These are phyloP conservation scores for Diversispora epigaea DNA, from an alignment of 192 early-diverging fungal genomes.

Conservation along the genomic window DNA sequence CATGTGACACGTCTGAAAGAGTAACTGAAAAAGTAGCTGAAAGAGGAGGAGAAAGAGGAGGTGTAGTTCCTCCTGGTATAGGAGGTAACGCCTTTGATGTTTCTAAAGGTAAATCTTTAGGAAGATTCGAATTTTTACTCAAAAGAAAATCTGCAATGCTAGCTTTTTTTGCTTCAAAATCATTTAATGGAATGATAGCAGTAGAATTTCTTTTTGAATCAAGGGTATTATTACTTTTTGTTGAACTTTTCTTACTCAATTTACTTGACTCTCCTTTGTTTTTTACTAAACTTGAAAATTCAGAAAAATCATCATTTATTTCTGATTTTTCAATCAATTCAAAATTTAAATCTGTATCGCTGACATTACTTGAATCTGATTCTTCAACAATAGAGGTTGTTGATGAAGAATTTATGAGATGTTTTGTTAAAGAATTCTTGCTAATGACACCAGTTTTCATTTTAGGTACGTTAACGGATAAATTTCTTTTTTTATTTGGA, in stretches of 20 bases:
- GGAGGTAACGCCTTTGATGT: slow-evolving; percentile 13
- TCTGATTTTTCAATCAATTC: too few species aligned
- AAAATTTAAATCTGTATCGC: too few species aligned
- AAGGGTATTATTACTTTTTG: neutral
- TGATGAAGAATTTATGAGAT: too few species aligned
- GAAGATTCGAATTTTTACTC: too few species aligned
- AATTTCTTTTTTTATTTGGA: neutral
- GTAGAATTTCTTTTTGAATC: slow-evolving; percentile 13
- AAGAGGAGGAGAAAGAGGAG: neutral
- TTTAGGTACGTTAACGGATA: neutral
- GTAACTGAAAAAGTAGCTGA: neutral
- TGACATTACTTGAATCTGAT: too few species aligned
- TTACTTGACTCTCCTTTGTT: neutral
- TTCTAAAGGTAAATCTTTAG: neutral
- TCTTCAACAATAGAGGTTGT: too few species aligned
- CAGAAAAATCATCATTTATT: too few species aligned
- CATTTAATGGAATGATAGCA: neutral
- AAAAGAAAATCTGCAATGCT: slow-evolving; percentile 8
- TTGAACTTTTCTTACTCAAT: neutral
- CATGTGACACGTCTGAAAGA: neutral
- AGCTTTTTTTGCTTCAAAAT: slow-evolving; percentile 9
- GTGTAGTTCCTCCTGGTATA: neutral
- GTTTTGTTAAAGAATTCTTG: neutral
- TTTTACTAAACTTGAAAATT: too few species aligned
- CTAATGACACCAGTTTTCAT: neutral